phyloP scores from a whole-genome alignment of 768 basidiomycete genomes.

The Leccinum fibrillosum region DNA sequence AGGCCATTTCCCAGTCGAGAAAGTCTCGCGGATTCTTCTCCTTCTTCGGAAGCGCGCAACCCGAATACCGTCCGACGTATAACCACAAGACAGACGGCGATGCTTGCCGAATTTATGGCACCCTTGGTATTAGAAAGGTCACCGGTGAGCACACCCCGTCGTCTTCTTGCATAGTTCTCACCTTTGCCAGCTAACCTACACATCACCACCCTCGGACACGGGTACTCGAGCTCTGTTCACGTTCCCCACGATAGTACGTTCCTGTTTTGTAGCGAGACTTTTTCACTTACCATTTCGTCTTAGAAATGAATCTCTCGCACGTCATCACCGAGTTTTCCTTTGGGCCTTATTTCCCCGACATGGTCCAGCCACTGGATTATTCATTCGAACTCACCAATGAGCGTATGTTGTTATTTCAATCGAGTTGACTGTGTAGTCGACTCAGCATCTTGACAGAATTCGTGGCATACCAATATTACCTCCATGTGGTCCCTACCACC shows the following conservation, averaged over 20 bases:
- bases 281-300: neutral
- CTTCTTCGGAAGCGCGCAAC: constrained; percentile 41
- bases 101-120: constrained; percentile 87
- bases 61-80: constrained; percentile 68
- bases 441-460: constrained; percentile 51
- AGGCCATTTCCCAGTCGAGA: constrained; percentile 70
- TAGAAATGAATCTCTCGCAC: constrained; percentile 96
- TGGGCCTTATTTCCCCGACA: constrained; percentile 93
- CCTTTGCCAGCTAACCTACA: constrained; percentile 75
- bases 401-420: constrained; percentile 37
- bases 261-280: neutral
- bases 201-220: constrained; percentile 92
- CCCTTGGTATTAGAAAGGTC: constrained; percentile 81
- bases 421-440: neutral
- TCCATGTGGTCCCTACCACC: constrained; percentile 93
- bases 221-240: constrained; percentile 84
- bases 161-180: neutral
- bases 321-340: constrained; percentile 97
- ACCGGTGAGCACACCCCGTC: constrained; percentile 51
- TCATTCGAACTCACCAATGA: constrained; percentile 73
- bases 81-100: constrained; percentile 63
- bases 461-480: constrained; percentile 90
- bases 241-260: constrained; percentile 80
- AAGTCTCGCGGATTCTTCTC: constrained; percentile 73
- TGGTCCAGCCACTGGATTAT: constrained; percentile 91